Conservation (phyloP, 1,284 basidiomycete genomes). For the Cryptococcus sp. region DNA sequence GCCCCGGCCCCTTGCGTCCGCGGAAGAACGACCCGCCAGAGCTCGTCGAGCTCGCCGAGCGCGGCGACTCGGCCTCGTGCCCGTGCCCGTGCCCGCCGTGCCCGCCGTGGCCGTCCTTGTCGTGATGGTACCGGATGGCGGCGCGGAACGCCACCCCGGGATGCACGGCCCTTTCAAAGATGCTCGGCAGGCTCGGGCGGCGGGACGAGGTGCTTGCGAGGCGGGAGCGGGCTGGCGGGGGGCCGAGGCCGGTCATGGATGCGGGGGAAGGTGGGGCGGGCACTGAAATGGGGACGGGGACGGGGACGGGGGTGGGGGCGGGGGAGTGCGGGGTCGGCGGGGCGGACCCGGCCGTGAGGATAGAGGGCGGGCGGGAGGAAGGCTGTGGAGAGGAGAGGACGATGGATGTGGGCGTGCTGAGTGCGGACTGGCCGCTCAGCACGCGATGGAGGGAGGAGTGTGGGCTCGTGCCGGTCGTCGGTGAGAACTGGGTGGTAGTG, state of each 20-base stretch:
- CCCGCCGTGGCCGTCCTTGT: slow-evolving; percentile 6
- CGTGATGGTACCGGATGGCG: slow-evolving; percentile 27
- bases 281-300: slow-evolving; percentile 5
- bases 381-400: slow-evolving; percentile 7
- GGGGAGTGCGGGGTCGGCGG: too few relatives aligned
- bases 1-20: slow-evolving; percentile 4
- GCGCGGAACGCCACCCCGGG: slow-evolving; percentile 38
- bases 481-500: too few relatives aligned
- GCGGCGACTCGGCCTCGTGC: slow-evolving; percentile 7
- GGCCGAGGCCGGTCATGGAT: slow-evolving; percentile 1
- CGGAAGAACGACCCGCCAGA: slow-evolving; percentile 19
- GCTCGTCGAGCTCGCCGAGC: slow-evolving; percentile 5
- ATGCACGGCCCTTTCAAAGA: slow-evolving; percentile 47
- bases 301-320: not conserved
- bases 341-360: too few relatives aligned
- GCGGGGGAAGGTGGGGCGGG: too few relatives aligned
- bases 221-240: not conserved
- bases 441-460: slow-evolving; percentile 2
- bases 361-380: not conserved
- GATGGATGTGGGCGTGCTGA: slow-evolving; percentile 13
- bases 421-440: slow-evolving; percentile 8
- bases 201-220: slow-evolving; percentile 26
- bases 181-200: slow-evolving; percentile 48
- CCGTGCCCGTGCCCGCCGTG: too few relatives aligned
- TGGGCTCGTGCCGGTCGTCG: not conserved